Evolutionary conservation across 1,284 basidiomycete species (phyloP), one percentile per base, ranked within the genome.

Genomic region (Fomitopsis betulina): DNA sequence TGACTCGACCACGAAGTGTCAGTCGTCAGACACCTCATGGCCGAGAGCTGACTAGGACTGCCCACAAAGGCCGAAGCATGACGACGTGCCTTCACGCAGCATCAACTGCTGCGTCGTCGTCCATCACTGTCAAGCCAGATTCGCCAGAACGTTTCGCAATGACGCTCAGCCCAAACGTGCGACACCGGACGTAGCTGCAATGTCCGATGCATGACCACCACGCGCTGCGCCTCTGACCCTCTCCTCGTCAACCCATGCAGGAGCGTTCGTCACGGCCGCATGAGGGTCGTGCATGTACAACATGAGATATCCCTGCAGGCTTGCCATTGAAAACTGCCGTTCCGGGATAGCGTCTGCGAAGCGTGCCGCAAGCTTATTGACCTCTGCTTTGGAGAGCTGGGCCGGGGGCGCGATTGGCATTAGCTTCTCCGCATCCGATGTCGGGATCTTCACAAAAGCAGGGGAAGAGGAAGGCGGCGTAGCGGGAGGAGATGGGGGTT

Each of bases 301-400:
- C 85, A 93, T 87, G 55, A 93, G 69, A 68, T 85, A 89, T 3
- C 87, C 89, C 67, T 92, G 91, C 17, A 93, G 74, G 39, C 76
- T 78, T 9, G 91, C 88, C 81, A 91, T 88, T 15, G 88, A 87
- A 49, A 88, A 75, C 65, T 79, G 76, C 17, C 84, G 77, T 55
- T 87, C 83, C 0, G 87, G 87, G 30, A 93, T 77, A 1, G 70
- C 68, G 2, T 75, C 73, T 1, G 82, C 76, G 66, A 92, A 93
- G n/a, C 72, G 70, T 17, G 70, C 67, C 0, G 89, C 87, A 30
- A 91, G 80, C 30, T 64, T 25, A 13, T 27, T 13, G 19, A 15
- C 45, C 21, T 47, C 25, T n/a, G 1, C 15, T 6, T n/a, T 30
- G 6, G 45, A 30, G 23, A 47, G 45, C 5, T 15, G 6, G 2